Percentiles rank a stretch among this genome's conserved stretches.
Conservation (phyloP, 257 asterid genomes). For the Solanum gracilifrons region DNA sequence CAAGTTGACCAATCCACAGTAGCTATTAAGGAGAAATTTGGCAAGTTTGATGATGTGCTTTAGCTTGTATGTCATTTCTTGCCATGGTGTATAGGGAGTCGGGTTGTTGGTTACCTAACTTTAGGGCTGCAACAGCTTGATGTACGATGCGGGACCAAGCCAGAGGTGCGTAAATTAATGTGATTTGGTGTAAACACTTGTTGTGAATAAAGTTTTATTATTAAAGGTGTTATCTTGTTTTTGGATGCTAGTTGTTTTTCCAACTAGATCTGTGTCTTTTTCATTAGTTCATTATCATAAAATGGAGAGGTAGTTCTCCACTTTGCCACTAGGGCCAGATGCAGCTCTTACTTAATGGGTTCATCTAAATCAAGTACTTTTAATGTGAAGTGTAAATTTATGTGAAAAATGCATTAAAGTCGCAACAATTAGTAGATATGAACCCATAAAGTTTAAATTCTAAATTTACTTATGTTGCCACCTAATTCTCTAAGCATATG, state of each 20-base stretch:
- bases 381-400: not conserved
- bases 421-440: not conserved
- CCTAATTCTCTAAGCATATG: not conserved
- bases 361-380: not conserved
- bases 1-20: conserved; percentile 34
- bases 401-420: not conserved
- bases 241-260: not conserved
- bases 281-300: not conserved
- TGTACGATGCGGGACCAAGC: conserved; percentile 31
- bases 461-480: not conserved
- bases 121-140: conserved; percentile 35
- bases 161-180: conserved; percentile 15
- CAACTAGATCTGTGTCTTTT: not conserved
- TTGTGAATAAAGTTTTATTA: not conserved
- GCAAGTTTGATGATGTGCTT: conserved; percentile 28
- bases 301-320: not conserved
- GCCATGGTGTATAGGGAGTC: conserved; percentile 28
- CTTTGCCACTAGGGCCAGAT: not conserved
- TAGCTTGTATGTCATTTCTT: conserved; percentile 38
- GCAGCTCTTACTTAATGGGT: not conserved
- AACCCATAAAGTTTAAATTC: not conserved
- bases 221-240: not conserved
- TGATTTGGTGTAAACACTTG: not conserved
- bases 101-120: conserved; percentile 22
- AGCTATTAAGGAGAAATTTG: conserved; percentile 24